Evolutionary conservation across 352 stramenopile species (phyloP).

Genomic region (Thraustochytrium aureum): DNA sequence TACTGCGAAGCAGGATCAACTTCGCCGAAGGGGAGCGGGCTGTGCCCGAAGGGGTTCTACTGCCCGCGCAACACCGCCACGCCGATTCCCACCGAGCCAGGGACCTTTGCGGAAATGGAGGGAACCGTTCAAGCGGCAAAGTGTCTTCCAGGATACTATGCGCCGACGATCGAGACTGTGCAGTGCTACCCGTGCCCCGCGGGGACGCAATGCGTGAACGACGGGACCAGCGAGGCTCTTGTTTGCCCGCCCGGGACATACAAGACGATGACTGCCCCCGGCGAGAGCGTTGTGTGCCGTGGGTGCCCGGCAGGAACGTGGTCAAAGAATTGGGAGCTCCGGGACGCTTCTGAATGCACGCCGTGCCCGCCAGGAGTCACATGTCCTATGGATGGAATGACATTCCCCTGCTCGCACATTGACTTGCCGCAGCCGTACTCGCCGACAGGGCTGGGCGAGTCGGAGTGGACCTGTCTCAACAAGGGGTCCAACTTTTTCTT

Average conservation of each 20-base stretch:
- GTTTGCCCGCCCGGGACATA: constrained; percentile 92
- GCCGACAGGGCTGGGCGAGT: constrained; percentile 75
- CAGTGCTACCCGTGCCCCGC: constrained; percentile 86
- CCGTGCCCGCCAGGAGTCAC: constrained; percentile 85
- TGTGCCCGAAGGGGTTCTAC: constrained; percentile 90
- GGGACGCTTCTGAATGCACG: constrained; percentile 87
- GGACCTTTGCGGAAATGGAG: constrained; percentile 83
- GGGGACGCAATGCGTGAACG: constrained; percentile 82
- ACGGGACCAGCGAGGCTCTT: constrained; percentile 76
- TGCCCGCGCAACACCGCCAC: constrained; percentile 88
- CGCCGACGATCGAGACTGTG: constrained; percentile 92
- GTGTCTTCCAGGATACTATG: constrained; percentile 93
- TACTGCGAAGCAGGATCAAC: constrained; percentile 91
- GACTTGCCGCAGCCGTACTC: constrained; percentile 89
- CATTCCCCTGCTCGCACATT: constrained; percentile 79
- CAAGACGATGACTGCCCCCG: constrained; percentile 63
- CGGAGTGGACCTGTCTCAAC: constrained; percentile 83
- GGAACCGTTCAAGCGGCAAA: constrained; percentile 82
- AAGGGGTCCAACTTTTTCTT: constrained; percentile 83
- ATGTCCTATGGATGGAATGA: constrained; percentile 93
- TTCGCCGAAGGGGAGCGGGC: constrained; percentile 82
- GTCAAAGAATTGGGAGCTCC: constrained; percentile 97
- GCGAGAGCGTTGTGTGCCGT: constrained; percentile 80
- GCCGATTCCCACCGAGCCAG: constrained; percentile 85
- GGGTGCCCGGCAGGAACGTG: constrained; percentile 91